A percentile compares a stretch with the other conserved stretches of the same genome.
phyloP scores from a whole-genome alignment of 805 yeast genomes.

The Saccharomyces jurei region DNA sequence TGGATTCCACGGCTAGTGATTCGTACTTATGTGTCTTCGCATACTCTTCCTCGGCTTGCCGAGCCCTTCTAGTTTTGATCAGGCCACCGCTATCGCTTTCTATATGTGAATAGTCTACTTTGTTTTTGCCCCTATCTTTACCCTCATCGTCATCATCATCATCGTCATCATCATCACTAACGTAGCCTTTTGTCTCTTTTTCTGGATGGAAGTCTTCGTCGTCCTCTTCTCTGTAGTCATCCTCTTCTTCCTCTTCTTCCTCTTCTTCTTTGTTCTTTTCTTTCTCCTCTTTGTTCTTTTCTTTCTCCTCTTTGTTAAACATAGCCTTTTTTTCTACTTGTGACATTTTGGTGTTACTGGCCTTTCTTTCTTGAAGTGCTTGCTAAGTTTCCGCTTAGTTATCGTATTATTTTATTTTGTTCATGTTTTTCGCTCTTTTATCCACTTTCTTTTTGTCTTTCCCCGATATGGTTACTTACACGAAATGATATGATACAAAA shows the following conservation, averaged over 20 bases:
- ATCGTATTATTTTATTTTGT: not conserved
- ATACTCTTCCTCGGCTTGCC: conserved; percentile 36
- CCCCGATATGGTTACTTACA: not conserved
- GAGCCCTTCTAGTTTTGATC: conserved; percentile 61
- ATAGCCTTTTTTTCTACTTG: not conserved
- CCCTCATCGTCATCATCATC: conserved; percentile 31
- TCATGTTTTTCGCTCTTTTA: not conserved
- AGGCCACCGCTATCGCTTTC: conserved; percentile 55
- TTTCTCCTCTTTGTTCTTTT: conserved; percentile 24
- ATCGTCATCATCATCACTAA: conserved; percentile 25
- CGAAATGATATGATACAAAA: not conserved
- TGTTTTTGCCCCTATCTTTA: conserved; percentile 24
- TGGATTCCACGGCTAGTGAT: conserved; percentile 16
- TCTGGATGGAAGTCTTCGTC: conserved; percentile 34
- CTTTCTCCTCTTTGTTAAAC: conserved; percentile 17
- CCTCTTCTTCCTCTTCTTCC: conserved; percentile 3
- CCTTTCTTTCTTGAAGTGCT: not conserved
- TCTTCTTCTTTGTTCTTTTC: conserved; percentile 35
- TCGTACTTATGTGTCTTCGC: conserved; percentile 27
- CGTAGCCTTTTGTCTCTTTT: conserved; percentile 23
- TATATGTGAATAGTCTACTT: conserved; percentile 38
- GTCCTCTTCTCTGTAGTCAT: conserved; percentile 30
- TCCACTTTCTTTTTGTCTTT: not conserved
- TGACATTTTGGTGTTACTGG: not conserved
- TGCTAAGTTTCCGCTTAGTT: not conserved